Evolutionary conservation across 192 early-diverging fungal genomes (phyloP).

Genomic region (Funneliformis mosseae): DNA sequence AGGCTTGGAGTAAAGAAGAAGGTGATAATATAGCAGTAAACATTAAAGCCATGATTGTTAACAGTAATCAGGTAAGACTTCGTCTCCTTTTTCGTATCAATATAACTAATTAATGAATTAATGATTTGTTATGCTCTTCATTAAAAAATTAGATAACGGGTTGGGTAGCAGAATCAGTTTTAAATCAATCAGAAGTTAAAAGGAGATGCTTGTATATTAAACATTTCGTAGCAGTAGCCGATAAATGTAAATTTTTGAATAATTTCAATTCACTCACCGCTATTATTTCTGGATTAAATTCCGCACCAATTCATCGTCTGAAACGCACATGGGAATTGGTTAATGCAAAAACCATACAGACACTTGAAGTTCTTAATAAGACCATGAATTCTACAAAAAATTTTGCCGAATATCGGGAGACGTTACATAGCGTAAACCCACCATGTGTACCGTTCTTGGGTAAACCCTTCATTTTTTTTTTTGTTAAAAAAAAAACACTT

Average conservation of each 20-base stretch:
- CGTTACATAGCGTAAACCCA: conserved; percentile 81
- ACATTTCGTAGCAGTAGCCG: conserved; percentile 83
- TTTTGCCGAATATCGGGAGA: conserved; percentile 80
- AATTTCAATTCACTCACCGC: conserved; percentile 95
- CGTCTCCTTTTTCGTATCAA: not conserved
- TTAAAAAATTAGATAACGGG: conserved; percentile 50
- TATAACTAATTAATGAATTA: not conserved
- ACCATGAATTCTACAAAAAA: conserved; percentile 86
- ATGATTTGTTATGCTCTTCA: no score
- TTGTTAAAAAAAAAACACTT: no score
- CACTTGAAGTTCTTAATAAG: conserved; percentile 65
- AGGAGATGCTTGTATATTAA: conserved; percentile 77
- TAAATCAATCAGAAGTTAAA: conserved; percentile 80
- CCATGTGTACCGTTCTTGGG: conserved; percentile 83
- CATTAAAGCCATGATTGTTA: conserved; percentile 84
- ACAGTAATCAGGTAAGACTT: conserved; percentile 72
- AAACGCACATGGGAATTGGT: conserved; percentile 87
- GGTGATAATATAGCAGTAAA: conserved; percentile 72
- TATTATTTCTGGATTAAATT: conserved; percentile 87
- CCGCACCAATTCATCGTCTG: conserved; percentile 85
- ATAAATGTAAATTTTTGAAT: conserved; percentile 68
- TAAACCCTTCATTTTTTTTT: not conserved
- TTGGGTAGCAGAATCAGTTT: conserved; percentile 86
- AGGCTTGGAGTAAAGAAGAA: conserved; percentile 80
- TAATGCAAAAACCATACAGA: conserved; percentile 57